Evolutionary conservation across 2,329 filamentous ascomycete species (phyloP), one percentile per base, ranked within the genome.

Genomic region (Fusarium globosum): DNA sequence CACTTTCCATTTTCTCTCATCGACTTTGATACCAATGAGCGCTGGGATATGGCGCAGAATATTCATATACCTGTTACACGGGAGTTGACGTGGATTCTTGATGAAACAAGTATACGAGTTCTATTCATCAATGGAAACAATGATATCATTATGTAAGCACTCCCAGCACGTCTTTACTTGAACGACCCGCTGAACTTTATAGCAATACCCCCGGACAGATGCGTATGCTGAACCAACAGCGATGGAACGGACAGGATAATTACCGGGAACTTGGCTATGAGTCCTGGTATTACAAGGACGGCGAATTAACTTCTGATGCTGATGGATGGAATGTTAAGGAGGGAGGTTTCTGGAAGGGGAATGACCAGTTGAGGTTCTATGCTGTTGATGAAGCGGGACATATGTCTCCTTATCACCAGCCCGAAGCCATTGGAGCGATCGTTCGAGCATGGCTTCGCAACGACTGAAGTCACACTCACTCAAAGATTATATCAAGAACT

Each of bases 141-240:
- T 5, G 68, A 72, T 8, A 68, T 72, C 1, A 72, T 72, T 3
- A 72, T 72, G 68, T 72, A 20, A 53, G 48, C 15, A 23, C 14
- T n/a, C 9, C 7, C 2, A 11, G 10, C 1, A 2, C 13, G 6
- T 21, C 20, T 28, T 9, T 28, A 4, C 13, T 21, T 14, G 8
- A 28, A 1, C 20, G 2, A 20, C 10, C 0, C 23, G 13, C 13
- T 28, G 6, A 48, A 4, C 13, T 15, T 6, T 30, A 2, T 14
- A 73, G 71, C 2, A 73, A 69, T 8, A 73, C 71, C 1, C 71
- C 71, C 1, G 71, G 71, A 4, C 71, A 73, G 18, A 73, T 73
- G 65, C 62, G 58, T 1, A 70, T 73, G 71, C 23, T 73, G 2
- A 49, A 73, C 4, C 38, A 48, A 18, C 71, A 73, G 6, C 57